A percentile compares a stretch with the other conserved stretches of the same genome.
These are phyloP conservation scores for Thraustochytrium striatum DNA, from an alignment of 352 stramenopile species.

Conservation along the genomic window DNA sequence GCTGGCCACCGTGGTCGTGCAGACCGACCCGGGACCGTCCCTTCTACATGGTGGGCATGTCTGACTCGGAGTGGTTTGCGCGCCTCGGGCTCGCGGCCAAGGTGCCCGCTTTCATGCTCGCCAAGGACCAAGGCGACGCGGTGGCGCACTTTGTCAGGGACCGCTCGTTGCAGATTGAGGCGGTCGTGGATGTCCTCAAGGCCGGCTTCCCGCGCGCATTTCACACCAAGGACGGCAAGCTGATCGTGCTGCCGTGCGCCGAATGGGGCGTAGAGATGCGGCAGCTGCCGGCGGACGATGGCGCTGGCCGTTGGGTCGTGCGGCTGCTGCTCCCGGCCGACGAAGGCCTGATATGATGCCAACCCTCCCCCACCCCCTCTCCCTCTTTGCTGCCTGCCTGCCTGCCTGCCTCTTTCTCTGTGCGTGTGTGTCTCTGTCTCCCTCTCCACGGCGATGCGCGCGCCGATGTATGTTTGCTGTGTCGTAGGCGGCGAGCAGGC, in stretches of 20 bases:
- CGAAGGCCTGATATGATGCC: too few species aligned
- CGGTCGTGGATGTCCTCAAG: background rate
- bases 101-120: slow-evolving; percentile 33
- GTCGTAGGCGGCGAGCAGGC: background rate
- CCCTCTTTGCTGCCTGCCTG: background rate
- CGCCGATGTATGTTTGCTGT: background rate
- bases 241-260: background rate
- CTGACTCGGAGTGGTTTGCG: background rate
- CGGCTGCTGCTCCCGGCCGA: background rate
- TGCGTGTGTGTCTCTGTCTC: background rate
- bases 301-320: background rate
- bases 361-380: too few species aligned
- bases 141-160: too few species aligned
- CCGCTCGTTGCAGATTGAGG: too few species aligned
- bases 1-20: background rate
- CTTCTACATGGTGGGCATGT: slow-evolving; percentile 46
- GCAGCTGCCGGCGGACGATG: background rate
- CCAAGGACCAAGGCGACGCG: background rate
- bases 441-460: background rate
- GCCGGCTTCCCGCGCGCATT: background rate
- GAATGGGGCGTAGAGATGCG: background rate
- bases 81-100: background rate
- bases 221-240: background rate
- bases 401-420: background rate
- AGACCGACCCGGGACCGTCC: slow-evolving; percentile 9